Conservation (phyloP, 805 yeast genomes). For the Trichomonascus vanleenenianus region DNA sequence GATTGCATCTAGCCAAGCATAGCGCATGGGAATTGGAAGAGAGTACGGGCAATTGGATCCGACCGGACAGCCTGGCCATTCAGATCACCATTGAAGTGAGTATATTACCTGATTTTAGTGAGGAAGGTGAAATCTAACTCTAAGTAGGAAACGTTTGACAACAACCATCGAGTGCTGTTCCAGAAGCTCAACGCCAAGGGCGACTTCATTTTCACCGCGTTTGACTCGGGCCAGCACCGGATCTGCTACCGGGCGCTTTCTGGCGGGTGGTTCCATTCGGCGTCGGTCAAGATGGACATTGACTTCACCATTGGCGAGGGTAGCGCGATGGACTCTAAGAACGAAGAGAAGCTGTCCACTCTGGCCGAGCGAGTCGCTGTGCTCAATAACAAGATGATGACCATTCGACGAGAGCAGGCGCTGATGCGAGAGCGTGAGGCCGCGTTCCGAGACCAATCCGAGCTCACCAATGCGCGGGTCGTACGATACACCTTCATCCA, state of each 20-base stretch:
- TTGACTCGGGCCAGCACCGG: slow-evolving; percentile 78
- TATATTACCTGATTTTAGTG: not conserved
- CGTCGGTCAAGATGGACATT: slow-evolving; percentile 58
- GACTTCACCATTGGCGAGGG: slow-evolving; percentile 67
- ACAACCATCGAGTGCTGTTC: slow-evolving; percentile 65
- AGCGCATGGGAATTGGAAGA: slow-evolving; percentile 58
- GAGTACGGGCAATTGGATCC: slow-evolving; percentile 42
- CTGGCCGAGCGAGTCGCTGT: slow-evolving; percentile 49
- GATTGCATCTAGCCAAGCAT: slow-evolving; percentile 34
- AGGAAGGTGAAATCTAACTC: slow-evolving; percentile 10
- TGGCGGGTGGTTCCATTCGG: slow-evolving; percentile 55
- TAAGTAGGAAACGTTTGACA: slow-evolving; percentile 64
- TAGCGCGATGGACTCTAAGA: slow-evolving; percentile 53
- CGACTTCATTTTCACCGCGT: slow-evolving; percentile 72
- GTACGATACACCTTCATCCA: slow-evolving; percentile 70
- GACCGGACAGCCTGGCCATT: slow-evolving; percentile 45
- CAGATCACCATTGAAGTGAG: slow-evolving; percentile 61
- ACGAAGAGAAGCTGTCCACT: slow-evolving; percentile 45
- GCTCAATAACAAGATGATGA: slow-evolving; percentile 49
- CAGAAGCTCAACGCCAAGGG: slow-evolving; percentile 57
- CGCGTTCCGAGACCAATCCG: slow-evolving; percentile 68
- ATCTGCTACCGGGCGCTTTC: slow-evolving; percentile 61
- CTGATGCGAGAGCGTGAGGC: slow-evolving; percentile 62
- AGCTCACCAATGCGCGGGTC: slow-evolving; percentile 64
- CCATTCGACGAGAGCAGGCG: slow-evolving; percentile 57